Percentiles rank a stretch among this genome's conserved stretches.
These are phyloP conservation scores for Coprinopsis strossmayeri DNA, from an alignment of 768 basidiomycete species.

Conservation along the genomic window DNA sequence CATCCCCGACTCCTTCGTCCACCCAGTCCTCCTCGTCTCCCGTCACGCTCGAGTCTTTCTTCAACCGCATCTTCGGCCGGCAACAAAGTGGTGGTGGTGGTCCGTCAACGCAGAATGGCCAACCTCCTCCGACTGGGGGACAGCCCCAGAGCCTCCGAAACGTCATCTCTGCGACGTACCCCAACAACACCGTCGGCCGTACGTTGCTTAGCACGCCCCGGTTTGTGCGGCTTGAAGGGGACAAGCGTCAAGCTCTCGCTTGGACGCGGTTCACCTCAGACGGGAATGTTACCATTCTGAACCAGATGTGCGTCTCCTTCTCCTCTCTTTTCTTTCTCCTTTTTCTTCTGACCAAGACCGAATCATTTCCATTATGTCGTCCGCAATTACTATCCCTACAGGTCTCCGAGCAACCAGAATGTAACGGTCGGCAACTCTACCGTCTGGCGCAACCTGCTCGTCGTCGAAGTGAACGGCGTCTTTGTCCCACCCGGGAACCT, in stretches of 20 bases:
- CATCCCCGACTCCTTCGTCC: neutral
- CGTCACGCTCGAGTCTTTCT: too few relatives aligned
- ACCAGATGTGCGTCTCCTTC: conserved; percentile 35
- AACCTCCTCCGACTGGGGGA: too few relatives aligned
- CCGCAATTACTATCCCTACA: too few relatives aligned
- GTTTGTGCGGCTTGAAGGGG: conserved; percentile 50
- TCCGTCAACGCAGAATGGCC: too few relatives aligned
- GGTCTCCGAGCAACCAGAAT: conserved; percentile 15
- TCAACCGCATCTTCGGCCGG: neutral
- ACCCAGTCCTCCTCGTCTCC: too few relatives aligned
- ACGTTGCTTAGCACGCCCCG: conserved; percentile 48
- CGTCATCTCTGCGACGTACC: conserved; percentile 34
- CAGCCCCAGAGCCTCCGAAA: neutral
- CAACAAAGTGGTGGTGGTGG: too few relatives aligned
- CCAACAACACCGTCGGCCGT: conserved; percentile 57
- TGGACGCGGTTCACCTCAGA: conserved; percentile 18
- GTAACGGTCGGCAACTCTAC: conserved; percentile 30
- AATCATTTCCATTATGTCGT: too few relatives aligned
- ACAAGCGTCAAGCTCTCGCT: conserved; percentile 47
- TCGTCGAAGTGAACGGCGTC: conserved; percentile 45
- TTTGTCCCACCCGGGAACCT: conserved; percentile 47
- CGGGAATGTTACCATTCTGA: conserved; percentile 33
- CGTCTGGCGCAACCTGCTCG: conserved; percentile 31
- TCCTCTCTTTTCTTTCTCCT: neutral
- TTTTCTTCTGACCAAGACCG: neutral